phyloP scores from a whole-genome alignment of 164 flowering plant genomes.

The Vitis riparia region DNA sequence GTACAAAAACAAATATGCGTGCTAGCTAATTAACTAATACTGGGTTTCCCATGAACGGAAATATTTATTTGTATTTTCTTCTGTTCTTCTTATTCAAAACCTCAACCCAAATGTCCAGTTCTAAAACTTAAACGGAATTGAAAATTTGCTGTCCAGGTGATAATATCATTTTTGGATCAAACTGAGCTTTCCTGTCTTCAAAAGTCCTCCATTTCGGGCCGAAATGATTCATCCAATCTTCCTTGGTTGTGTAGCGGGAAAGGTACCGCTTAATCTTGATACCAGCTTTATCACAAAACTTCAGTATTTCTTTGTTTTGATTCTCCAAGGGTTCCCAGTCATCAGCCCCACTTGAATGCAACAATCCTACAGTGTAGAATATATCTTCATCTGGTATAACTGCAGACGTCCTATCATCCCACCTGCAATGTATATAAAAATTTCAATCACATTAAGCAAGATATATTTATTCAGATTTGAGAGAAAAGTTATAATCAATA shows the following conservation, averaged over 20 bases:
- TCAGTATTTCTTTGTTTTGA: conserved; percentile 55
- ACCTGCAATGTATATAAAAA: conserved; percentile 41
- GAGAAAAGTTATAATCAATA: too few relatives aligned
- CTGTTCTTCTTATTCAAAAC: too few relatives aligned
- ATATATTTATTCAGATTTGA: too few relatives aligned
- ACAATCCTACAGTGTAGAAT: conserved; percentile 69
- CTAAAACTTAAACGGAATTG: conserved; percentile 17
- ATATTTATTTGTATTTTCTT: too few relatives aligned
- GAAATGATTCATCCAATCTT: conserved; percentile 73
- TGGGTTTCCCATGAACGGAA: too few relatives aligned
- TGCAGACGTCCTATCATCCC: conserved; percentile 76
- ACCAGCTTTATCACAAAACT: conserved; percentile 46
- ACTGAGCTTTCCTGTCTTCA: conserved; percentile 47
- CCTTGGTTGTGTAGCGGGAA: conserved; percentile 43
- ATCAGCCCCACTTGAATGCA: conserved; percentile 49
- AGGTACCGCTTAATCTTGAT: conserved; percentile 69
- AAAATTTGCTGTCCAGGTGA: conserved; percentile 84
- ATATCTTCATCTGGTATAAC: conserved; percentile 74
- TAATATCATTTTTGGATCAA: conserved; percentile 73
- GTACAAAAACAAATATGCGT: too few relatives aligned
- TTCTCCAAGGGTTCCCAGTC: conserved; percentile 43
- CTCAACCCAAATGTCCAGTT: too few relatives aligned
- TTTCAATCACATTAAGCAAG: not conserved
- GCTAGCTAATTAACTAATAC: too few relatives aligned
- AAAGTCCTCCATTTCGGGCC: conserved; percentile 74